A percentile compares a stretch with the other conserved stretches of the same genome.
These are phyloP conservation scores for Ustilago trichophora DNA, from an alignment of 1,284 basidiomycete genomes.

Conservation along the genomic window DNA sequence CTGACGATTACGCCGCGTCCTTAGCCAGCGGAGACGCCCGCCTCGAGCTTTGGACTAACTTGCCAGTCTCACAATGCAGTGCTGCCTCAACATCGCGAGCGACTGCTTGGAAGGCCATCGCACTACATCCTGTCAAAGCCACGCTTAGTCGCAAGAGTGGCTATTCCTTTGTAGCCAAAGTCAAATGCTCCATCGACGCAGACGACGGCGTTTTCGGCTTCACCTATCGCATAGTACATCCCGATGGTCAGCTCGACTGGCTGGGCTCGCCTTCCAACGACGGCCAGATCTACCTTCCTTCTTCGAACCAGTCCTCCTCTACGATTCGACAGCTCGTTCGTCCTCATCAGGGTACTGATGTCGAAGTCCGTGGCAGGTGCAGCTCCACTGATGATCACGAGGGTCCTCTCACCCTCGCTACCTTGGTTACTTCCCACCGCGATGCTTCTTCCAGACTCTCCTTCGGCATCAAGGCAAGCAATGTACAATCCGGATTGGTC, in stretches of 20 bases:
- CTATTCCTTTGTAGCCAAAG: constrained; percentile 20
- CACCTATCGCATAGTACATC: constrained; percentile 38
- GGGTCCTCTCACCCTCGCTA: background rate
- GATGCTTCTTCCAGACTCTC: background rate
- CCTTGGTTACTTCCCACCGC: background rate
- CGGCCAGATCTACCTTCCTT: constrained; percentile 24
- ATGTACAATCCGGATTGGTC: constrained; percentile 24
- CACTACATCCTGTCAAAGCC: constrained; percentile 7
- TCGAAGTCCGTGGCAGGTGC: background rate
- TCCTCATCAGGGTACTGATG: constrained; percentile 3
- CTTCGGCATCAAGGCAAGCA: constrained; percentile 21
- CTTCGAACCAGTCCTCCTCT: background rate
- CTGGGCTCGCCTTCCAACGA: constrained; percentile 35
- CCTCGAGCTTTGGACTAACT: constrained; percentile 37
- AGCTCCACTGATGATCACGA: background rate
- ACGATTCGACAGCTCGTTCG: constrained; percentile 16
- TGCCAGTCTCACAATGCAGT: constrained; percentile 7
- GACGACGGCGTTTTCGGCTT: constrained; percentile 16
- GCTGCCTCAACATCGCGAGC: constrained; percentile 11
- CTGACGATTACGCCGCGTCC: constrained; percentile 19
- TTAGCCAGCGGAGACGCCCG: constrained; percentile 21
- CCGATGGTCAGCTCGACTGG: constrained; percentile 43
- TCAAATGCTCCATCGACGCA: constrained; percentile 12
- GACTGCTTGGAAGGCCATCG: constrained; percentile 21
- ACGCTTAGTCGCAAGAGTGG: background rate